These are phyloP conservation scores for Acacia concinna DNA, from an alignment of 331 rosid genomes.

Conservation along the genomic window DNA sequence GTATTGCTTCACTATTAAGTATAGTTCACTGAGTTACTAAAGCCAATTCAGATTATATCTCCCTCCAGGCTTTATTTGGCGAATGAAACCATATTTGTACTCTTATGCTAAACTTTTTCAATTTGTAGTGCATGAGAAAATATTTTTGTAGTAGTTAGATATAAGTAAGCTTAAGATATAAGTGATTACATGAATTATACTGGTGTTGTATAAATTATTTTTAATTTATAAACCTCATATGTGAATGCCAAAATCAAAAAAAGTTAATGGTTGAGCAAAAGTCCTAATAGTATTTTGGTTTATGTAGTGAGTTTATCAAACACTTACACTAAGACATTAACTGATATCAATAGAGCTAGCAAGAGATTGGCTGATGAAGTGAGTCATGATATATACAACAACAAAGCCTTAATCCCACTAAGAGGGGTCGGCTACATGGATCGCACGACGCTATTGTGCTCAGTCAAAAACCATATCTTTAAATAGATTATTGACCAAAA, in stretches of 20 bases:
- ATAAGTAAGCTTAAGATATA: slow-evolving; percentile 20
- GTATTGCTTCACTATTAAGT: background rate
- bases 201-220: slow-evolving; percentile 10
- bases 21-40: slow-evolving; percentile 10
- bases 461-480: too few species aligned
- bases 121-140: slow-evolving; percentile 19
- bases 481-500: too few species aligned
- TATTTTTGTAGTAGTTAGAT: slow-evolving; percentile 15
- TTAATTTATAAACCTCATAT: slow-evolving; percentile 24
- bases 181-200: slow-evolving; percentile 7
- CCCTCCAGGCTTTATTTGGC: slow-evolving; percentile 12
- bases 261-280: slow-evolving; percentile 20
- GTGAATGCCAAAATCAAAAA: background rate
- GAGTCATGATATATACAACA: slow-evolving; percentile 28
- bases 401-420: too few species aligned
- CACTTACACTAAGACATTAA: slow-evolving; percentile 72
- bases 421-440: too few species aligned
- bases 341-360: slow-evolving; percentile 96
- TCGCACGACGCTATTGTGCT: too few species aligned
- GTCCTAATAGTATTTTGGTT: slow-evolving; percentile 29
- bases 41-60: slow-evolving; percentile 22
- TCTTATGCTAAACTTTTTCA: slow-evolving; percentile 10
- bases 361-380: slow-evolving; percentile 93
- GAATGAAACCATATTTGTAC: too few species aligned
- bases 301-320: slow-evolving; percentile 89